These are phyloP conservation scores for Solanum verrucosum DNA, from an alignment of 257 asterid genomes.

Conservation along the genomic window DNA sequence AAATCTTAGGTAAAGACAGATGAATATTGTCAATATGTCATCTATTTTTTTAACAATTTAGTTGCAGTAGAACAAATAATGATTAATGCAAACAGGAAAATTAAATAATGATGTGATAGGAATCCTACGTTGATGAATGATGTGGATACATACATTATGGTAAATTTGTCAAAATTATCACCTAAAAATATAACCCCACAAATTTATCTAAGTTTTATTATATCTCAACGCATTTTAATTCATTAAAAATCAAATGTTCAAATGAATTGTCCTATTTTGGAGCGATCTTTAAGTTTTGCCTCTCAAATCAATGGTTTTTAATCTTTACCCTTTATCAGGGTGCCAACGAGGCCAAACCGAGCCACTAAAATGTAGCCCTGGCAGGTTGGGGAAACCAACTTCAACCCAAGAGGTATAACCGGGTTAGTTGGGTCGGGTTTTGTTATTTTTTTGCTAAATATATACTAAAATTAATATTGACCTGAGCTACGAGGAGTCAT, in stretches of 20 bases:
- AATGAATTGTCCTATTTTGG: background rate
- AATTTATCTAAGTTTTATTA: background rate
- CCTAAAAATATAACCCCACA: background rate
- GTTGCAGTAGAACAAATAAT: background rate
- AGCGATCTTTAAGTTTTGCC: background rate
- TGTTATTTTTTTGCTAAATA: no score
- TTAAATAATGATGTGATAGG: background rate
- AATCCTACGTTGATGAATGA: background rate
- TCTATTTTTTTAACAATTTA: background rate
- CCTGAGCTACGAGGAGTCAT: background rate
- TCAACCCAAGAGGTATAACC: background rate
- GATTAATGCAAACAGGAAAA: background rate
- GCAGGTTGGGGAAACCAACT: background rate
- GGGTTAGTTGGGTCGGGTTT: background rate
- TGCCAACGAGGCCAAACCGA: background rate
- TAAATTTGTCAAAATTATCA: no score
- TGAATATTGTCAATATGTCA: background rate
- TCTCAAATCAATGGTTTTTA: no score
- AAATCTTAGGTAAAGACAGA: background rate
- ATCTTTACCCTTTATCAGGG: no score
- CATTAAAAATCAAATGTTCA: background rate
- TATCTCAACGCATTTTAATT: background rate
- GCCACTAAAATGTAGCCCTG: background rate
- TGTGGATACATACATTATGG: background rate
- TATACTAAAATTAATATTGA: background rate